phyloP scores from a whole-genome alignment of 108 stramenopile species.

The Asterionellopsis glacialis region DNA sequence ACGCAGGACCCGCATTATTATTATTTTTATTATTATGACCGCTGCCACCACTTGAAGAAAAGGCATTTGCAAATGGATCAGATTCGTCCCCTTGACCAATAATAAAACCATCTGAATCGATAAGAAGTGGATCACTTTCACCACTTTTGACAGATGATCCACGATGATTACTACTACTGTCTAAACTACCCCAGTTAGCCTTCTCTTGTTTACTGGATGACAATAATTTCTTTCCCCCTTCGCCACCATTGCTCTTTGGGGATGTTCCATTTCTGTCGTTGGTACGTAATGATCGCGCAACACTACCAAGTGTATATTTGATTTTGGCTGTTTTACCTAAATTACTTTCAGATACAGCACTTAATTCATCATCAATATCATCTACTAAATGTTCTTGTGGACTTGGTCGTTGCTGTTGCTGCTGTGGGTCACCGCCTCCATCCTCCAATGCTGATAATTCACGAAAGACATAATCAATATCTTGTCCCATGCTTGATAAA shows the following conservation, averaged over 20 bases:
- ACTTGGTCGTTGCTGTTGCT: not conserved
- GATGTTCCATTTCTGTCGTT: not conserved
- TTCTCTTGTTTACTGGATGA: not conserved
- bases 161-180: not conserved
- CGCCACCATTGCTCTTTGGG: not conserved
- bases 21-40: no score
- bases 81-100: not conserved
- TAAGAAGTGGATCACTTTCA: conserved; percentile 7
- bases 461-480: conserved; percentile 3
- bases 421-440: no score
- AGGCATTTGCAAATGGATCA: conserved; percentile 1
- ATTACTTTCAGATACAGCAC: not conserved
- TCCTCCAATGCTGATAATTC: not conserved
- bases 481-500: conserved; percentile 1
- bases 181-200: no score
- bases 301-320: not conserved
- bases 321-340: not conserved
- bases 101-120: conserved; percentile 14
- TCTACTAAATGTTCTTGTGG: not conserved
- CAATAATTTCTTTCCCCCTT: not conserved
- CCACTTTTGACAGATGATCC: not conserved
- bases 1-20: not conserved
- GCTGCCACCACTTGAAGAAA: not conserved
- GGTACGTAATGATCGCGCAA: not conserved
- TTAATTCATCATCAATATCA: no score